These are phyloP conservation scores for Zymoseptoria crescenta DNA, from an alignment of 2,329 filamentous ascomycete genomes.

Conservation along the genomic window DNA sequence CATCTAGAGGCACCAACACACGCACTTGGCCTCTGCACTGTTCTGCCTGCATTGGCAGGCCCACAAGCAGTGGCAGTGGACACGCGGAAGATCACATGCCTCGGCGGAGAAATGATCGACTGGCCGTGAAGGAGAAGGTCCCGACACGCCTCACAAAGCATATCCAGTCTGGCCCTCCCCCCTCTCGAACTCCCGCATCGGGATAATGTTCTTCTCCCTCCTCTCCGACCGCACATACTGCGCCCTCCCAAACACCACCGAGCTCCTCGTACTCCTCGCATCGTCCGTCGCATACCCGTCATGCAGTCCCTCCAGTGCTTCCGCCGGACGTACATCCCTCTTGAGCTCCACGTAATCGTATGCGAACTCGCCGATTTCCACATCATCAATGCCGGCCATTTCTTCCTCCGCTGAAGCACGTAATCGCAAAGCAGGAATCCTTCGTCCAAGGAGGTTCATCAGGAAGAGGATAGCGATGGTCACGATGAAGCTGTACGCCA, in stretches of 20 bases:
- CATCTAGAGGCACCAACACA: no score
- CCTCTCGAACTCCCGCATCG: background rate
- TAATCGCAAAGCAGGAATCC: conserved; percentile 67
- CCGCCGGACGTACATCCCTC: conserved; percentile 50
- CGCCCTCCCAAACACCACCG: background rate
- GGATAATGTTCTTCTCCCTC: background rate
- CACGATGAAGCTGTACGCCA: conserved; percentile 67
- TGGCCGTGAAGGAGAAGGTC: no score
- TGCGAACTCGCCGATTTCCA: conserved; percentile 86
- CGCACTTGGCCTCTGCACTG: no score
- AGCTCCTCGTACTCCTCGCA: background rate
- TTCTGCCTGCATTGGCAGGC: no score
- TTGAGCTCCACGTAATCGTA: conserved; percentile 87
- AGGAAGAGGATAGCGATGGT: conserved; percentile 63
- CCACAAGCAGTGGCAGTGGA: no score
- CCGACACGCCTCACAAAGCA: background rate
- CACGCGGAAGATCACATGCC: no score
- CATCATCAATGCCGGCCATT: conserved; percentile 74
- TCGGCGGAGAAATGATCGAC: no score
- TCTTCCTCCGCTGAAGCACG: conserved; percentile 71
- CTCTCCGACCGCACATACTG: background rate
- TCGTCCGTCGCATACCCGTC: background rate
- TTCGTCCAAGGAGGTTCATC: conserved; percentile 61
- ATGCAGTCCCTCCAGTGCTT: background rate
- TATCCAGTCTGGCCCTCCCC: background rate